A percentile compares a stretch with the other conserved stretches of the same genome.
phyloP scores from a whole-genome alignment of 768 basidiomycete genomes.

The Filobasidium floriforme region DNA sequence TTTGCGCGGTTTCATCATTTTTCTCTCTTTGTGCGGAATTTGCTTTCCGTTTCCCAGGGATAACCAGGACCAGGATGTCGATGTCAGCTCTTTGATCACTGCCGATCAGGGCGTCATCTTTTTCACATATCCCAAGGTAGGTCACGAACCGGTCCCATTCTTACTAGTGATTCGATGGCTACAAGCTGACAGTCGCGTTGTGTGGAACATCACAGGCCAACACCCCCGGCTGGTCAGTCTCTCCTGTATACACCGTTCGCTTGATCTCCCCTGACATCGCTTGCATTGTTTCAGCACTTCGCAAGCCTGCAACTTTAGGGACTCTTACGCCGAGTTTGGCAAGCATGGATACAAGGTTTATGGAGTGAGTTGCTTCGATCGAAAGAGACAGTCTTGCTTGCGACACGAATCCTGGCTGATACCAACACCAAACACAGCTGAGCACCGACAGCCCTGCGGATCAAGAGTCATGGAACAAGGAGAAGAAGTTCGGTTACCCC shows the following conservation, averaged over 20 bases:
- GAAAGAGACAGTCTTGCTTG: background rate
- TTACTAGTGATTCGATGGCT: background rate
- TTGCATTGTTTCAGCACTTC: conserved; percentile 73
- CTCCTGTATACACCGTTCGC: background rate
- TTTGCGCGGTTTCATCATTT: background rate
- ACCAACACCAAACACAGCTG: conserved; percentile 40
- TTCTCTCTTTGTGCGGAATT: background rate
- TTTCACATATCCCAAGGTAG: conserved; percentile 45
- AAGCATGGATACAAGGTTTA: conserved; percentile 65
- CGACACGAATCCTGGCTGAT: background rate
- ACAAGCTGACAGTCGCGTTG: background rate
- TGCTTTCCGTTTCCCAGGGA: conserved; percentile 45
- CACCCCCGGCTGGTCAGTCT: conserved; percentile 27
- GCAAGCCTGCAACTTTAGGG: conserved; percentile 87
- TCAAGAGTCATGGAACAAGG: conserved; percentile 52
- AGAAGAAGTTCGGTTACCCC: conserved; percentile 76
- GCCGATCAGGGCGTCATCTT: conserved; percentile 68
- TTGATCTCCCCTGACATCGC: background rate
- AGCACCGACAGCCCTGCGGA: conserved; percentile 58
- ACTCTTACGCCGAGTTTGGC: conserved; percentile 69
- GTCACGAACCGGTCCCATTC: conserved; percentile 2
- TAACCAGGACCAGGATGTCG: conserved; percentile 72
- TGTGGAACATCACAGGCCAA: conserved; percentile 28
- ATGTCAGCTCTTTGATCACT: conserved; percentile 56
- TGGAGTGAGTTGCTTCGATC: conserved; percentile 50